Conservation (phyloP, 805 yeast genomes). For the Monosporozyma servazzii region DNA sequence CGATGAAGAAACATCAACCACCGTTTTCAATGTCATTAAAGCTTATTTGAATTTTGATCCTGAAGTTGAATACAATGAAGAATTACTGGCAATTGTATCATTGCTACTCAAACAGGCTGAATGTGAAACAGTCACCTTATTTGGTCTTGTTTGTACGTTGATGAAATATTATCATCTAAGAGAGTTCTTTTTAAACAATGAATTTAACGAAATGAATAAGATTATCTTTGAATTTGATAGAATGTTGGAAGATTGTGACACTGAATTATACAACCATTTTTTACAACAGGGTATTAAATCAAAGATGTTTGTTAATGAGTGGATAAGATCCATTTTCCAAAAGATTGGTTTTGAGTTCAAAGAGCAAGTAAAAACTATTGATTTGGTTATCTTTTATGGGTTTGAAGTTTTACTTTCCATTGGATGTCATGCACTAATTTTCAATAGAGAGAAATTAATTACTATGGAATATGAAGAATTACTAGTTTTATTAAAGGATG, state of each 20-base stretch:
- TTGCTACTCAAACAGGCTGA: conserved; percentile 64
- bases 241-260: conserved; percentile 63
- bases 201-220: conserved; percentile 82
- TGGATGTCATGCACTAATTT: conserved; percentile 64
- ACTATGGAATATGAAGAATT: conserved; percentile 64
- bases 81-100: conserved; percentile 82
- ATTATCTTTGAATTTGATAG: conserved; percentile 84
- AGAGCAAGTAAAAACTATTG: conserved; percentile 74
- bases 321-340: conserved; percentile 90
- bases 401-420: conserved; percentile 72
- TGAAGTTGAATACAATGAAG: conserved; percentile 92
- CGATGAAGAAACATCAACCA: background rate
- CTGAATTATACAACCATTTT: conserved; percentile 64
- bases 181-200: conserved; percentile 57
- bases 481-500: conserved; percentile 65
- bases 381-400: conserved; percentile 82
- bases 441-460: conserved; percentile 51
- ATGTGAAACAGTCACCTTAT: conserved; percentile 59
- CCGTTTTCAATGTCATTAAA: conserved; percentile 58
- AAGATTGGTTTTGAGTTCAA: conserved; percentile 73
- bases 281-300: conserved; percentile 77
- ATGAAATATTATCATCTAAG: conserved; percentile 77
- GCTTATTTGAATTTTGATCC: conserved; percentile 76
- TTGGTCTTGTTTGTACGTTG: conserved; percentile 63
- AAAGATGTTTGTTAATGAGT: conserved; percentile 91